Base-by-base conservation (phyloP, 192 early-diverging fungal species). In the Backusella luteola region DNA sequence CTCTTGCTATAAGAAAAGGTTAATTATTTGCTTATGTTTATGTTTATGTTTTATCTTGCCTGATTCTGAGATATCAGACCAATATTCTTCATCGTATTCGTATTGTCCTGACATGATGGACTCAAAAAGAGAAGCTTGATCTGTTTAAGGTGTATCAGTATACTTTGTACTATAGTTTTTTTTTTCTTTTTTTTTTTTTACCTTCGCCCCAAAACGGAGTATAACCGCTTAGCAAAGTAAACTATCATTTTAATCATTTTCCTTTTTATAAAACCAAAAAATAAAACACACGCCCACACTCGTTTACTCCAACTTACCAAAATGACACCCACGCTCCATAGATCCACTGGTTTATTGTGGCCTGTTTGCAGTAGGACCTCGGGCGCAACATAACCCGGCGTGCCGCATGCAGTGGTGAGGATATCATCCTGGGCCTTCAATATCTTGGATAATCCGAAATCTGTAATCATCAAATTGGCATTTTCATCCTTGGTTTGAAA, bases 251-350 rank as follows among this genome's bases (percentile, higher is more conserved):
- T 32, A 73, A 69, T 59, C 53, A 59, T 59, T 59, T 59, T 59
- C 23, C 3, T 59, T 59, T 56, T 53, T 32, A 29, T 35, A 41
- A 76, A 41, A 56, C 38, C 36, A 36, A 32, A 32, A 32, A 32
- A 32, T 32, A 32, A 32, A 32, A 32, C 32, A 32, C 32, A 32
- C 32, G 1, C 70, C 9, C 41, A 49, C 23, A 49, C 6, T 32
- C 32, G 32, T 52, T 14, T 14, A 8, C 44, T 21, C 34, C 17
- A 19, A 39, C 66, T 77, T 76, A 81, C 79, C 34, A 93, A 88
- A 71, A 99, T 94, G 2, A 97, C 93, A 68, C 97, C 97, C 29
- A 99, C 87, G 36, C 94, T 94, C 96, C 96, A 99, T 71, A 98
- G 83, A 87, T 99, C 97, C 17, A 98, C 96, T 4, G 94, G 87